Base-by-base conservation (phyloP, 1,139 yeast genomes). In the Kodamaea suecica region DNA sequence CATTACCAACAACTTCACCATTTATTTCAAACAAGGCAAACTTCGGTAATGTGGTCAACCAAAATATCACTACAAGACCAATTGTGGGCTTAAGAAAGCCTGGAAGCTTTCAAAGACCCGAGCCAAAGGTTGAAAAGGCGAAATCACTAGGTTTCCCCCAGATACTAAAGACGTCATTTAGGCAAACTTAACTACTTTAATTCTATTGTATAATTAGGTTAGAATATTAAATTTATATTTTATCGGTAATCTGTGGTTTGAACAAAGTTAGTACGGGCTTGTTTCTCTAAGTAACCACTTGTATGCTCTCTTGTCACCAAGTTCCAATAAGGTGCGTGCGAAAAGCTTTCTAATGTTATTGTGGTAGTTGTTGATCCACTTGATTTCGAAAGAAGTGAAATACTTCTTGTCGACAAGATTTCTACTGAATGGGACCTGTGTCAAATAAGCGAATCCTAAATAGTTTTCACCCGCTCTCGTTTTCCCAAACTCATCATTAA, bases 291-390 rank as follows among this genome's bases (percentile, higher is more conserved):
- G 38, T 35, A 70, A 52, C 76, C 76, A 70, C 19, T 49, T 50
- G 41, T 59, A 57, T 1, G 73, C 73, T 35, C 64, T 47, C 30
- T 37, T 52, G 29, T 70, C 66, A 2, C 72, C 71, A 56, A 68
- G 51, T 24, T 59, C 60, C 35, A 59, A 49, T 34, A 70, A 53
- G 33, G 55, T 55, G 3, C 53, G 59, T 9, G 61, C 59, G 36
- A 70, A 60, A 28, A 63, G 71, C 1, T 49, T 48, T 36, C 70
- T 50, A 11, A 76, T 59, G 31, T 55, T 53, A 29, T 49, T 47
- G 48, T 76, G 73, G 43, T 63, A 76, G 16, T 60, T 59, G 47
- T 76, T 73, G 24, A 76, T 64, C 81, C 81, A 76, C n/a, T 52
- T 48, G 17, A 70, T 47, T 47, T 76, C 80, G n/a, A 59, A 52